These are phyloP conservation scores for Beta corolliflora DNA, from an alignment of 179 eudicot genomes.

Conservation along the genomic window DNA sequence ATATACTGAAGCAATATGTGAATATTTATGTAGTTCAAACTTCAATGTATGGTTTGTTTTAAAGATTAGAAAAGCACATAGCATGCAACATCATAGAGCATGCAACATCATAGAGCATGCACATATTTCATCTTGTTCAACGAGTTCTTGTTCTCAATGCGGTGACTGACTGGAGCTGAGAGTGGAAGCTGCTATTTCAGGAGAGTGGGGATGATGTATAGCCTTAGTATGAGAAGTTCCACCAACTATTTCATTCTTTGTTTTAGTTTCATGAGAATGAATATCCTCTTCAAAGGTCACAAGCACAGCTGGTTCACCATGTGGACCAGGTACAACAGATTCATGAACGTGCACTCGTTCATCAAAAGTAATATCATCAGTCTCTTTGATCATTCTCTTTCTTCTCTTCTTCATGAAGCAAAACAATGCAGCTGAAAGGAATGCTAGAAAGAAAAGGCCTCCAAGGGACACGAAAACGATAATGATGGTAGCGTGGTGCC, in stretches of 20 bases:
- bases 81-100: not conserved
- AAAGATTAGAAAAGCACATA: not conserved
- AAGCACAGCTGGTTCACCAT: slow-evolving; percentile 54
- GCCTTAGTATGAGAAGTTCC: slow-evolving; percentile 29
- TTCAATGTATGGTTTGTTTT: not conserved
- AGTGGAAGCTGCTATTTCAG: slow-evolving; percentile 27
- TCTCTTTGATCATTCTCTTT: slow-evolving; percentile 46
- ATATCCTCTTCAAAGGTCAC: slow-evolving; percentile 65
- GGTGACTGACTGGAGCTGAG: slow-evolving; percentile 33
- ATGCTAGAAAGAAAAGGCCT: slow-evolving; percentile 69
- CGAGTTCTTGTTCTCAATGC: slow-evolving; percentile 22
- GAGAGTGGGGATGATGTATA: slow-evolving; percentile 38
- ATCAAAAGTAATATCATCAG: slow-evolving; percentile 48
- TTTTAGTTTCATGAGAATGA: slow-evolving; percentile 56
- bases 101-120: too few species aligned
- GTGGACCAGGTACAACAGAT: slow-evolving; percentile 57
- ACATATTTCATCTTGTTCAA: not conserved
- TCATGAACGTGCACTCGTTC: slow-evolving; percentile 55
- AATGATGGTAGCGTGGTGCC: slow-evolving; percentile 54
- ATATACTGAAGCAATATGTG: not conserved
- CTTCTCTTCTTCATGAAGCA: slow-evolving; percentile 65
- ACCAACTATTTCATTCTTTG: slow-evolving; percentile 41
- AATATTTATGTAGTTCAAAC: not conserved
- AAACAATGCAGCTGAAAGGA: slow-evolving; percentile 61
- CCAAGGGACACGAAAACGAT: slow-evolving; percentile 63